Percentiles rank a stretch among this genome's conserved stretches.
These are phyloP conservation scores for Fusarium pseudonygamai DNA, from an alignment of 2,329 filamentous ascomycete species.

Conservation along the genomic window DNA sequence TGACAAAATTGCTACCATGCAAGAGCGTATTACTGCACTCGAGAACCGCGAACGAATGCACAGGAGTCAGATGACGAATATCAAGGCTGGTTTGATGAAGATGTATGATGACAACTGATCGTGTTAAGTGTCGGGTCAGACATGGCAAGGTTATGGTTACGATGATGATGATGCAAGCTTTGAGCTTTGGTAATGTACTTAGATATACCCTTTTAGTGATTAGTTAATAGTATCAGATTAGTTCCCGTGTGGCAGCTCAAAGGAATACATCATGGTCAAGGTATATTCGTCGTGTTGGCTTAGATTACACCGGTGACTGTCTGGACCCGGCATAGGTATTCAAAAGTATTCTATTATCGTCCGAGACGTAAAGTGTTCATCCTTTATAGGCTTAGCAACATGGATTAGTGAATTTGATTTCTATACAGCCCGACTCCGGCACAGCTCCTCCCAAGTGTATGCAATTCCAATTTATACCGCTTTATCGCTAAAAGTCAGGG, in stretches of 20 bases:
- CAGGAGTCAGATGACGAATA: slow-evolving; percentile 48
- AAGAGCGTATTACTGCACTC: slow-evolving; percentile 50
- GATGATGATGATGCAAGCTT: background rate
- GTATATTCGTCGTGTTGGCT: background rate
- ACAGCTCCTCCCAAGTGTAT: slow-evolving; percentile 23
- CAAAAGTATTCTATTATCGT: slow-evolving; percentile 16
- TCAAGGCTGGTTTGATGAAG: slow-evolving; percentile 52
- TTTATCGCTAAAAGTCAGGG: slow-evolving; percentile 40
- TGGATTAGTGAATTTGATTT: slow-evolving; percentile 21
- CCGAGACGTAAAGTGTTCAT: background rate
- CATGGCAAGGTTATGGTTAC: background rate
- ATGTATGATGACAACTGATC: slow-evolving; percentile 48
- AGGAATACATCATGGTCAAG: background rate
- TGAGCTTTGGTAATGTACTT: background rate
- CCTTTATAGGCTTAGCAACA: slow-evolving; percentile 22
- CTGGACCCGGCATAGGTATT: background rate
- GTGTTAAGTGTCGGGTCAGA: background rate
- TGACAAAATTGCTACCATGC: slow-evolving; percentile 49
- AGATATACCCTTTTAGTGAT: slow-evolving; percentile 30
- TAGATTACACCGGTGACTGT: background rate
- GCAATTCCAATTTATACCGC: slow-evolving; percentile 6
- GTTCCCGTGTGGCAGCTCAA: background rate
- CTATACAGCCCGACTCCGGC: slow-evolving; percentile 19
- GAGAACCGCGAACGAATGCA: slow-evolving; percentile 50
- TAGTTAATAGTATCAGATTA: background rate